phyloP scores from a whole-genome alignment of 148 eudicot genomes.

The Bassia scoparia region DNA sequence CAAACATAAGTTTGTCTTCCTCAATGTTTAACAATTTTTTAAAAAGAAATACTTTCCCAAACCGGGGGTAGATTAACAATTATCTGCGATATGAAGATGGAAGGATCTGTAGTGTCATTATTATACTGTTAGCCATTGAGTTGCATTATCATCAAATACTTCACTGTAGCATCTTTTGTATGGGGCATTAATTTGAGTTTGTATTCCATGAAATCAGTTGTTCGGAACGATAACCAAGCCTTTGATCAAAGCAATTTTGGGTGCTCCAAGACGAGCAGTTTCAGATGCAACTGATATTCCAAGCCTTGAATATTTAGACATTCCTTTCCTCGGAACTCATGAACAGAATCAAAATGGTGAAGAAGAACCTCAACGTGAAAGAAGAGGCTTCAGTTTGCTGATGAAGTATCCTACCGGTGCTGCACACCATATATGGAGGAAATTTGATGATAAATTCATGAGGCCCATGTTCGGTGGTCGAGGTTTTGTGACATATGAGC shows the following conservation, averaged over 20 bases:
- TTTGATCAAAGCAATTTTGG: slow-evolving; percentile 46
- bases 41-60: no score
- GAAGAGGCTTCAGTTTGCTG: slow-evolving; percentile 47
- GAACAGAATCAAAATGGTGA: slow-evolving; percentile 25
- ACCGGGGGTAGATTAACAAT: no score
- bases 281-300: slow-evolving; percentile 48
- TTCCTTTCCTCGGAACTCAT: slow-evolving; percentile 39
- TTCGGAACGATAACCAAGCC: slow-evolving; percentile 66
- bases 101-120: no score
- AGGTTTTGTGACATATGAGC: slow-evolving; percentile 75
- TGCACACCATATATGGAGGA: slow-evolving; percentile 81
- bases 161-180: background rate
- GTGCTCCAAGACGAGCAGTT: slow-evolving; percentile 23
- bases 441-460: slow-evolving; percentile 86
- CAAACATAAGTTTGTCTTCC: background rate
- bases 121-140: background rate
- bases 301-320: slow-evolving; percentile 52
- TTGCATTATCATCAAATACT: background rate
- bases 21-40: background rate
- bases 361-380: slow-evolving; percentile 13
- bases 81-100: no score
- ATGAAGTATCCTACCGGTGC: slow-evolving; percentile 55
- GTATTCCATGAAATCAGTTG: slow-evolving; percentile 33
- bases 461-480: slow-evolving; percentile 97
- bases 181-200: background rate